A percentile compares a stretch with the other conserved stretches of the same genome.
Conservation (phyloP, 208 protist species). For the Blastocrithidia nonstop region DNA sequence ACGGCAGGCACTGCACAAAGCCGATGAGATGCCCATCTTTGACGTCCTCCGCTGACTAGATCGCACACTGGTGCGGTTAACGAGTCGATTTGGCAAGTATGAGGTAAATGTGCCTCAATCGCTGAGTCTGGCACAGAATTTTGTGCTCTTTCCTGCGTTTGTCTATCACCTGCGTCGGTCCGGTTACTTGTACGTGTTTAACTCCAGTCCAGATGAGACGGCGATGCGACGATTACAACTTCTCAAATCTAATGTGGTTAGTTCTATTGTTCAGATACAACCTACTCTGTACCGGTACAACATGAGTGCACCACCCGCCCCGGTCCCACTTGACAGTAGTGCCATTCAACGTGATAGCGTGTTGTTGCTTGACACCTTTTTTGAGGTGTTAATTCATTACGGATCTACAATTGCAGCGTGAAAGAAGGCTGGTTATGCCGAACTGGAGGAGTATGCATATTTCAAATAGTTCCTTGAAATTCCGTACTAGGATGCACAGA, state of each 20-base stretch:
- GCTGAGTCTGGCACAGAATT: conserved; percentile 81
- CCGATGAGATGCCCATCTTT: conserved; percentile 90
- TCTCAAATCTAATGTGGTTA: conserved; percentile 86
- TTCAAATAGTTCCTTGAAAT: conserved; percentile 91
- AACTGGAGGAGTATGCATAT: conserved; percentile 88
- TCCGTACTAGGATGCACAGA: conserved; percentile 85
- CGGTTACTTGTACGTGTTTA: conserved; percentile 95
- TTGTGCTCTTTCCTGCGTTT: conserved; percentile 97
- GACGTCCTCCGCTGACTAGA: conserved; percentile 99
- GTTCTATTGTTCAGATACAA: conserved; percentile 97
- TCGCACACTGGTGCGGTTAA: conserved; percentile 95
- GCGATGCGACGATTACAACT: conserved; percentile 93
- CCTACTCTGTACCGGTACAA: conserved; percentile 94
- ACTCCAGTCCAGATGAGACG: conserved; percentile 96
- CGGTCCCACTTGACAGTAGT: conserved; percentile 87
- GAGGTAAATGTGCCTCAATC: conserved; percentile 82
- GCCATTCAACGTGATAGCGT: conserved; percentile 87
- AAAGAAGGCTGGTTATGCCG: conserved; percentile 88
- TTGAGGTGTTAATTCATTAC: conserved; percentile 96
- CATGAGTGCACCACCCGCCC: conserved; percentile 75
- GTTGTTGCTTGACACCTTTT: conserved; percentile 98
- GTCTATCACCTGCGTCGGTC: conserved; percentile 98
- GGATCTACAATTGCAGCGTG: conserved; percentile 92
- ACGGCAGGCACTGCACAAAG: conserved; percentile 91
- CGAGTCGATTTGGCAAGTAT: conserved; percentile 90